Evolutionary conservation across 2,329 filamentous ascomycete genomes (phyloP).

Genomic region (Phialophora expanda): DNA sequence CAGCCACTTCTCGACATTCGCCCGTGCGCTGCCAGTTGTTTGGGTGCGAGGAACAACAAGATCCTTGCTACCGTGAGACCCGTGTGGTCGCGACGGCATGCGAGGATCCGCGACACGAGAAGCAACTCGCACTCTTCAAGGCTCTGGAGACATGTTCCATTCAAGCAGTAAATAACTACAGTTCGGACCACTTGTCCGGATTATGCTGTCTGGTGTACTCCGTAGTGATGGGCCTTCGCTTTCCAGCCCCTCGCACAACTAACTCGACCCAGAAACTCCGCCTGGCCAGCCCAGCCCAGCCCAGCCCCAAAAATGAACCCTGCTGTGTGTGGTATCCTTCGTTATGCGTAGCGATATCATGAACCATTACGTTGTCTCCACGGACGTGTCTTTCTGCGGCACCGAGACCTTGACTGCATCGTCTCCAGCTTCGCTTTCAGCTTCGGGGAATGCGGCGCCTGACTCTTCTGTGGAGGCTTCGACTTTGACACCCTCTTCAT

Average conservation of each 20-base stretch:
- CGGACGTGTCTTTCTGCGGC: slow-evolving; percentile 3
- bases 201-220: background rate
- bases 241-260: background rate
- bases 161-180: background rate
- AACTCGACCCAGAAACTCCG: background rate
- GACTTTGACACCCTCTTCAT: slow-evolving; percentile 10
- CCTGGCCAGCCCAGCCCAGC: background rate
- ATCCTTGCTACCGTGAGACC: no score
- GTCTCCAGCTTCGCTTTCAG: slow-evolving; percentile 1
- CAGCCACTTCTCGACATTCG: background rate
- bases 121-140: background rate
- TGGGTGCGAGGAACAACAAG: background rate
- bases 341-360: slow-evolving; percentile 7
- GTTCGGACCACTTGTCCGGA: no score
- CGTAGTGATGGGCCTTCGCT: background rate
- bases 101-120: background rate
- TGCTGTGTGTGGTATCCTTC: slow-evolving; percentile 4
- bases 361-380: background rate
- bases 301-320: background rate
- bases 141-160: background rate
- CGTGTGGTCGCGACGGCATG: background rate
- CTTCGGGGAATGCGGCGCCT: background rate
- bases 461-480: background rate
- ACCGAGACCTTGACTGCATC: slow-evolving; percentile 8
- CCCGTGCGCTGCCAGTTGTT: background rate